Evolutionary conservation across 2,329 filamentous ascomycete genomes (phyloP).

Genomic region (Hypoxylon sp.): DNA sequence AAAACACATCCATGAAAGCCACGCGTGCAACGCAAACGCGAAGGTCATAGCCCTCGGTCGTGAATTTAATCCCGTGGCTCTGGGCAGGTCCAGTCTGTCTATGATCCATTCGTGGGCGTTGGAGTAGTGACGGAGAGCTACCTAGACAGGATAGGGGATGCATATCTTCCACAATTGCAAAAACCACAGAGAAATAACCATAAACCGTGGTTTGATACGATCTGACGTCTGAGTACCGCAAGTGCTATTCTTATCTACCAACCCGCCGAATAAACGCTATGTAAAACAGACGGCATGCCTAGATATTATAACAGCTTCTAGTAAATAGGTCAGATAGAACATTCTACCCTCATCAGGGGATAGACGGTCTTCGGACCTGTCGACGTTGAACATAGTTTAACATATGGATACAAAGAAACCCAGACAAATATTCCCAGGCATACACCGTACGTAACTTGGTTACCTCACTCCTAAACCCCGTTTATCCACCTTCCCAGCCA

Average conservation of each 20-base stretch:
- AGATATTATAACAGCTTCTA: neutral
- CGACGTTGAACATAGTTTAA: neutral
- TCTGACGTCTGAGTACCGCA: neutral
- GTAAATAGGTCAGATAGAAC: neutral
- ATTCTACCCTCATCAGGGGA: neutral
- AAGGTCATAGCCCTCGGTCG: neutral
- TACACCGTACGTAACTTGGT: conserved; percentile 1
- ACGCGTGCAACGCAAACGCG: neutral
- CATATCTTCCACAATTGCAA: neutral
- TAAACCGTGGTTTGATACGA: neutral
- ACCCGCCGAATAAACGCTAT: neutral
- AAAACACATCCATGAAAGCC: too few relatives aligned
- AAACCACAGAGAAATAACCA: neutral
- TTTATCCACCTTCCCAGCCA: conserved; percentile 32
- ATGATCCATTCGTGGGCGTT: neutral
- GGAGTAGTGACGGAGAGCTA: neutral
- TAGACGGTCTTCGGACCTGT: neutral
- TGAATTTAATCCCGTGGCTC: neutral
- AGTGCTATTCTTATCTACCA: neutral
- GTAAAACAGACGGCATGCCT: neutral
- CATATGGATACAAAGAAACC: conserved; percentile 4
- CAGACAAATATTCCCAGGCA: conserved; percentile 1
- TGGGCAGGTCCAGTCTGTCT: neutral
- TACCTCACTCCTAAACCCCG: conserved; percentile 31
- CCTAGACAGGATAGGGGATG: neutral